phyloP scores from a whole-genome alignment of 164 flowering plant genomes.

The Nelumbo lutea region DNA sequence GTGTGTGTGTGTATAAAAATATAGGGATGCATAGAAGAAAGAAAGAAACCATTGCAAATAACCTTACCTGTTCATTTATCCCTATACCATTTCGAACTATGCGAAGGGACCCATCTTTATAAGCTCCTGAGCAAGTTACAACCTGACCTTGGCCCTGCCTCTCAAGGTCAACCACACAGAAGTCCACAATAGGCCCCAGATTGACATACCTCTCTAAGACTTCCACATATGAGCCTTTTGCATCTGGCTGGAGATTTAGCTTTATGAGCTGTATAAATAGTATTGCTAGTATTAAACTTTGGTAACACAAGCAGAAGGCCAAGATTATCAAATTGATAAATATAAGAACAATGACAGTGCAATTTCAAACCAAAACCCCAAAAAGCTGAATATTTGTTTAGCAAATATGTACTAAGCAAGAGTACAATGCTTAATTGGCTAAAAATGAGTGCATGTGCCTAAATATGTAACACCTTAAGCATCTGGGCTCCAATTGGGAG shows the following conservation, averaged over 20 bases:
- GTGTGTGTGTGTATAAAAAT: background rate
- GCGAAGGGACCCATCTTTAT: conserved; percentile 98
- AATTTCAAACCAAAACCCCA: background rate
- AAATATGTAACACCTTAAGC: too few species aligned
- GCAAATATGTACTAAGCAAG: too few species aligned
- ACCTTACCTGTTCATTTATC: conserved; percentile 88
- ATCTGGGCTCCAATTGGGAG: too few species aligned
- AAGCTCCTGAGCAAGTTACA: conserved; percentile 98
- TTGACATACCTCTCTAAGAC: conserved; percentile 88
- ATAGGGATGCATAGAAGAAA: background rate
- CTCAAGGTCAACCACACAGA: conserved; percentile 97
- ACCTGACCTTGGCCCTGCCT: conserved; percentile 99
- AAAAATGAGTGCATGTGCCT: too few species aligned
- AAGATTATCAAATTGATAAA: background rate
- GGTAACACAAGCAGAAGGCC: background rate
- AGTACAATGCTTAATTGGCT: too few species aligned
- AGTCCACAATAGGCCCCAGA: conserved; percentile 96
- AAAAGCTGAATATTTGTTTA: too few species aligned
- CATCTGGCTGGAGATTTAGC: conserved; percentile 86
- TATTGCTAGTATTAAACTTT: conserved; percentile 1
- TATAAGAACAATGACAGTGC: background rate
- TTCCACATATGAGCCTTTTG: conserved; percentile 96
- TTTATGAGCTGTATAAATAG: conserved; percentile 70
- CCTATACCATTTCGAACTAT: conserved; percentile 98
- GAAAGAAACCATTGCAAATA: conserved; percentile 1